Conservation (phyloP, 306 rosid genomes). For the Oxytropis ochrocephala region DNA sequence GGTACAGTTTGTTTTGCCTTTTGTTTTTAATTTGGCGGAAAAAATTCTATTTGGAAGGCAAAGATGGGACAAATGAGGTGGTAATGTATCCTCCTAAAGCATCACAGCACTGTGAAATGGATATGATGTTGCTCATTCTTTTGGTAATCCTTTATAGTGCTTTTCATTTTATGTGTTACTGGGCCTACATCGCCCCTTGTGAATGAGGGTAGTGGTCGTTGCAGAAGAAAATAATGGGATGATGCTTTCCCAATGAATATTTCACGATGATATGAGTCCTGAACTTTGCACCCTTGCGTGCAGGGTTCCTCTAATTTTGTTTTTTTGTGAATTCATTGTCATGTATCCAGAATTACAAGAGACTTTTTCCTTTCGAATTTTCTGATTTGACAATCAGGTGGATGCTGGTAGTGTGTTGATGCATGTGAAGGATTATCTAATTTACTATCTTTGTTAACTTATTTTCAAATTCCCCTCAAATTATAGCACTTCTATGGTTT, state of each 20-base stretch:
- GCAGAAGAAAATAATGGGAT: background rate
- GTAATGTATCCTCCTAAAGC: background rate
- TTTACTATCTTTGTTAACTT: background rate
- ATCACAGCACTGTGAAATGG: background rate
- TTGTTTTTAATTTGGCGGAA: background rate
- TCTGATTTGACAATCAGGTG: constrained; percentile 3
- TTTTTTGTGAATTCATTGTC: background rate
- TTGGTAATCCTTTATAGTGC: background rate
- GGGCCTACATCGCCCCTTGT: background rate
- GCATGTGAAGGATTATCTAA: constrained; percentile 3
- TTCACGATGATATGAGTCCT: background rate
- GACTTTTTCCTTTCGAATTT: background rate
- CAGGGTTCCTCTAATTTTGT: background rate
- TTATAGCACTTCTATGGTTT: background rate
- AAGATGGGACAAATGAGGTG: background rate
- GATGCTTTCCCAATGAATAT: background rate
- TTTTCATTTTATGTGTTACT: background rate
- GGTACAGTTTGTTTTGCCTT: background rate
- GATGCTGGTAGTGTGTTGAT: constrained; percentile 6
- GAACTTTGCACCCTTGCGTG: background rate
- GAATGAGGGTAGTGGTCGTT: background rate
- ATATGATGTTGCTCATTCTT: background rate
- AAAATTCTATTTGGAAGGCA: background rate
- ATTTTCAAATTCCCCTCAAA: constrained; percentile 8
- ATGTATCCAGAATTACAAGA: background rate